phyloP scores from a whole-genome alignment of 2,329 filamentous ascomycete species.

The Stagonosporopsis chrysanthemi region DNA sequence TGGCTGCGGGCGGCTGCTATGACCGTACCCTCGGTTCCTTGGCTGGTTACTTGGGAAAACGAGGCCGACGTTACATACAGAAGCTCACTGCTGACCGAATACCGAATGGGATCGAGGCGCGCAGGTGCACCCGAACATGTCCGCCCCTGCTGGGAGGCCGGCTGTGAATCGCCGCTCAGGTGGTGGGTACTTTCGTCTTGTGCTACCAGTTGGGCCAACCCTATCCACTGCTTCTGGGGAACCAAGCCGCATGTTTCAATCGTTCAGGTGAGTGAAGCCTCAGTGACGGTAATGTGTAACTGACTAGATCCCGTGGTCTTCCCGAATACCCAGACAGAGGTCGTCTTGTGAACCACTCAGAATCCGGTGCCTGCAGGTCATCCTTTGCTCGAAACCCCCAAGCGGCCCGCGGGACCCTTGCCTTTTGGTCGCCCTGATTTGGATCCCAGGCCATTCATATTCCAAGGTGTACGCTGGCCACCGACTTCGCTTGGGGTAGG shows the following conservation, averaged over 20 bases:
- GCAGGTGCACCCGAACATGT: slow-evolving; percentile 45
- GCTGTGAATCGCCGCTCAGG: slow-evolving; percentile 27
- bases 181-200: slow-evolving; percentile 38
- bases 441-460: slow-evolving; percentile 37
- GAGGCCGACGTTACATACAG: slow-evolving; percentile 48
- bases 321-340: slow-evolving; percentile 43
- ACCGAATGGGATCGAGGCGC: slow-evolving; percentile 29
- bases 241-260: slow-evolving; percentile 48
- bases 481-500: slow-evolving; percentile 38
- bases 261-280: slow-evolving; percentile 37
- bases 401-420: slow-evolving; percentile 48
- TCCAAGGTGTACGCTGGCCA: slow-evolving; percentile 38
- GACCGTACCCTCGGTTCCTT: slow-evolving; percentile 41
- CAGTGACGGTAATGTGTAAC: slow-evolving; percentile 47
- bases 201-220: slow-evolving; percentile 40
- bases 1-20: slow-evolving; percentile 35
- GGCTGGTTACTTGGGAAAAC: slow-evolving; percentile 35
- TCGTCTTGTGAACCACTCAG: slow-evolving; percentile 41
- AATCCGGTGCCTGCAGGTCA: slow-evolving; percentile 48
- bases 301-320: slow-evolving; percentile 35
- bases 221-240: slow-evolving; percentile 28
- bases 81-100: slow-evolving; percentile 33
- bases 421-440: slow-evolving; percentile 46
- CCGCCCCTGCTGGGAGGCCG: slow-evolving; percentile 44
- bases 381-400: slow-evolving; percentile 49